Base-by-base conservation (phyloP, 805 yeast species). In the Metschnikowia cubensis region DNA sequence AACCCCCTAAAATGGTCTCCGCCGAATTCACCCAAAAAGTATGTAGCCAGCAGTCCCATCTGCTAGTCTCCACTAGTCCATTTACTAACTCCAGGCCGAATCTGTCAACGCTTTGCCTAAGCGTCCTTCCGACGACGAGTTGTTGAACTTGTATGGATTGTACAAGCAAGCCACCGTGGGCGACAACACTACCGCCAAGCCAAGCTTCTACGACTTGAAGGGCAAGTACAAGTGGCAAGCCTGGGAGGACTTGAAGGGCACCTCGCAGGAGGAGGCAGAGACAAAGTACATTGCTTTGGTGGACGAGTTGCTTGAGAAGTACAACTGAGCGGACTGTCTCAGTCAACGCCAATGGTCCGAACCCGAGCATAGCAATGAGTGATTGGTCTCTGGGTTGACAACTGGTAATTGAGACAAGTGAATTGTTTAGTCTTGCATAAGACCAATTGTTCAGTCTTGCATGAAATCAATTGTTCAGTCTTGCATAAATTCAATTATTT, bases 171-270 rank as follows among this genome's bases (percentile, higher is more conserved):
- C 98, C 61, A 92, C 97, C 34, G 86, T 85, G 50, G 99, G 99
- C 58, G 99, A 94, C 80, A 89, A 89, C 80, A 70, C 69, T 58
- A 87, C 96, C 54, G 75, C 79, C 49, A 88, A 89, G 75, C 99
- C 99, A 48, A 94, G 97, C 56, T 73, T 87, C 52, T 89, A 94
- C 69, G 96, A 90, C 74, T 80, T 94, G 75, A 89, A 87, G 76
- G 97, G 92, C 60, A 90, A 95, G 74, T 87, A 88, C 81, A 94
- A 94, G 79, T 94, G 98, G 98, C 92, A 91, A 67, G 81, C 98
- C 7, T 94, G 98, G 98, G 85, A 85, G 63, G 84, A 83, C 61
- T 75, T 85, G 64, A 86, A 87, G 75, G 99, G 99, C 51, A 81
- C 80, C 53, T 71, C 89, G 37, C 87, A 87, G 71, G 96, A 82